Conservation (phyloP, 2,329 filamentous ascomycete species). For the Beauveria brongniartii region DNA sequence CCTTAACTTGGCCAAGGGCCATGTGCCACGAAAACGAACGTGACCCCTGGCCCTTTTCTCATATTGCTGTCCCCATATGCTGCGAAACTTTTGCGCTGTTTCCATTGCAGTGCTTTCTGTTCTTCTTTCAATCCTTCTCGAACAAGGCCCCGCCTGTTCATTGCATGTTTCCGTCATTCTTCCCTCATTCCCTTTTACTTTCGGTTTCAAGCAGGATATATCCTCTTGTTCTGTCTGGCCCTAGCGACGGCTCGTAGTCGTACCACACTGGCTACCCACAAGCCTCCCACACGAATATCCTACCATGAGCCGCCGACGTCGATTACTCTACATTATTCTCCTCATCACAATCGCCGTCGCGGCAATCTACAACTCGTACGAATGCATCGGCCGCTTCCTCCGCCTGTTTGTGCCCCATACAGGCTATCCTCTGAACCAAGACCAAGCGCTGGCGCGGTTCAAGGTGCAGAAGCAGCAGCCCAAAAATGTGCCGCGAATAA, state of each 20-base stretch:
- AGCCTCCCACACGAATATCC: neutral
- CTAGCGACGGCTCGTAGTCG: neutral
- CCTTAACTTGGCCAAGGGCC: neutral
- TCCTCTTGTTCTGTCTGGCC: neutral
- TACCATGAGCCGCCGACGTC: conserved; percentile 4
- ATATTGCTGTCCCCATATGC: neutral
- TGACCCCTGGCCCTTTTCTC: neutral
- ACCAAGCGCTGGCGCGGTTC: conserved; percentile 6
- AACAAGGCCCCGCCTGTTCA: neutral
- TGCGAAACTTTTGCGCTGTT: neutral
- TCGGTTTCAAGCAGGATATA: neutral
- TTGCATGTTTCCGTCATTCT: neutral
- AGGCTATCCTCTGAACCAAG: conserved; percentile 6
- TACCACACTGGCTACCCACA: neutral
- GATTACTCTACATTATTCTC: neutral
- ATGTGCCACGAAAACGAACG: neutral
- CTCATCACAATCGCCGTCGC: neutral
- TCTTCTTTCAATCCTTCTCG: neutral
- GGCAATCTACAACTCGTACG: neutral
- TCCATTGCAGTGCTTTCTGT: neutral
- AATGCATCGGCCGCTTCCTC: neutral
- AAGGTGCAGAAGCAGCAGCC: neutral
- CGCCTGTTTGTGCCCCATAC: conserved; percentile 5
- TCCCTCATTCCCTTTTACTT: neutral
- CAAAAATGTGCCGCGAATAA: conserved; percentile 55